phyloP scores from a whole-genome alignment of 2,329 filamentous ascomycete genomes.

The Colletotrichum sp. region DNA sequence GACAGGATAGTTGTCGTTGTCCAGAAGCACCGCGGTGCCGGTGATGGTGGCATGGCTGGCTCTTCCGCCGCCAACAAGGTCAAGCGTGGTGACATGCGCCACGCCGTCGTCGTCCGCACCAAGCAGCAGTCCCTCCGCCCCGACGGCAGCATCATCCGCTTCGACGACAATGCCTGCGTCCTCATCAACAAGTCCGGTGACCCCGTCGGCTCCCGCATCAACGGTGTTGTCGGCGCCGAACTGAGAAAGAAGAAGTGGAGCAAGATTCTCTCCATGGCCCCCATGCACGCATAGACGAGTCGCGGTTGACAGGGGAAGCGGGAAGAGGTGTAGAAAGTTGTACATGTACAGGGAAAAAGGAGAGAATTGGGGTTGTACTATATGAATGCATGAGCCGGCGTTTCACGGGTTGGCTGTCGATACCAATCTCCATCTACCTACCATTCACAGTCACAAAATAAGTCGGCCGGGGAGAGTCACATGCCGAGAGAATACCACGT shows the following conservation, averaged over 20 bases:
- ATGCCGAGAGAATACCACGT: neutral
- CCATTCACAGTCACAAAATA: neutral
- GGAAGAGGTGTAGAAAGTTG: neutral
- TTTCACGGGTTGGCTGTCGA: slow-evolving; percentile 17
- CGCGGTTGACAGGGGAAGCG: neutral
- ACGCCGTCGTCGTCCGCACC: slow-evolving; percentile 94
- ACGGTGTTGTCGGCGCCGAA: slow-evolving; percentile 89
- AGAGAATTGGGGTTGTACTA: neutral
- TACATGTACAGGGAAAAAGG: slow-evolving; percentile 7
- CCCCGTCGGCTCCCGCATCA: slow-evolving; percentile 90
- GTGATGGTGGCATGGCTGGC: slow-evolving; percentile 74
- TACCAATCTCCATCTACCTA: slow-evolving; percentile 21
- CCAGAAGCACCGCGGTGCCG: slow-evolving; percentile 89
- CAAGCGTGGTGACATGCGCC: slow-evolving; percentile 92
- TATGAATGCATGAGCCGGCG: slow-evolving; percentile 21
- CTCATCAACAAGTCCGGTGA: slow-evolving; percentile 97
- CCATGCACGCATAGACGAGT: slow-evolving; percentile 60
- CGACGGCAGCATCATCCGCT: slow-evolving; percentile 89
- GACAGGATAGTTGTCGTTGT: slow-evolving; percentile 98
- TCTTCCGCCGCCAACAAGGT: slow-evolving; percentile 87
- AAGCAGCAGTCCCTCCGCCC: slow-evolving; percentile 84
- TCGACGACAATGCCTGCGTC: slow-evolving; percentile 98
- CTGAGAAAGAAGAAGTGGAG: slow-evolving; percentile 94
- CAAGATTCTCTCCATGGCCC: slow-evolving; percentile 95
- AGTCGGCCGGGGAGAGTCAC: neutral